Evolutionary conservation across 768 basidiomycete species (phyloP).

Genomic region (Sarcodon aspratus): DNA sequence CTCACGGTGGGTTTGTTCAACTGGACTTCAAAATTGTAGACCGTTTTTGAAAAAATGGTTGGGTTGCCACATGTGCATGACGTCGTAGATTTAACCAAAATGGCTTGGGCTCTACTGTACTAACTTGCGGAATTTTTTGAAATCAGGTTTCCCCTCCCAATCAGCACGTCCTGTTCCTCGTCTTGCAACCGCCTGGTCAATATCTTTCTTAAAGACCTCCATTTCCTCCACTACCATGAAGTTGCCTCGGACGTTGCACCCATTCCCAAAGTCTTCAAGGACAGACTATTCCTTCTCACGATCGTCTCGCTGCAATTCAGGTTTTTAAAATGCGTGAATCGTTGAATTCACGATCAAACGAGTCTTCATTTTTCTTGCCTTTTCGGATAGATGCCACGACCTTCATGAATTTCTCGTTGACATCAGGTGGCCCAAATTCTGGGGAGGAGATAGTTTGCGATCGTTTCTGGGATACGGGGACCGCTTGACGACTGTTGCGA

Average conservation of each 20-base stretch:
- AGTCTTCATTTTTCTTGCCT: conserved; percentile 56
- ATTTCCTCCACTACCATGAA: conserved; percentile 72
- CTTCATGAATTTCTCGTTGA: conserved; percentile 56
- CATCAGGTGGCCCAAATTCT: conserved; percentile 42
- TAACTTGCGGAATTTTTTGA: too few species aligned
- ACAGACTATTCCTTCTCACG: conserved; percentile 44
- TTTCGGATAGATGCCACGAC: conserved; percentile 65
- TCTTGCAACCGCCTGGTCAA: conserved; percentile 9
- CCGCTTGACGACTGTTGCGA: too few species aligned
- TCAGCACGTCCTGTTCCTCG: conserved; percentile 14
- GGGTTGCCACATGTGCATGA: too few species aligned
- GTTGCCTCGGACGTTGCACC: conserved; percentile 52
- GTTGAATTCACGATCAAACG: conserved; percentile 73
- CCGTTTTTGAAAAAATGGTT: too few species aligned
- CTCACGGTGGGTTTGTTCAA: too few species aligned
- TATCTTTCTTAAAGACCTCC: conserved; percentile 34
- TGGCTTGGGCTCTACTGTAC: too few species aligned
- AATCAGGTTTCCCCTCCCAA: conserved; percentile 43
- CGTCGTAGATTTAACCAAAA: too few species aligned
- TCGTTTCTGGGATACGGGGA: too few species aligned
- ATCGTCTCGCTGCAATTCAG: conserved; percentile 37
- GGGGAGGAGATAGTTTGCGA: conserved; percentile 16
- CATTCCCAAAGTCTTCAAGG: conserved; percentile 56
- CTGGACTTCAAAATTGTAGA: too few species aligned
- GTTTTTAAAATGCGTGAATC: conserved; percentile 60